phyloP scores from a whole-genome alignment of 106 monocot genomes.

The Apostasia ramifera region DNA sequence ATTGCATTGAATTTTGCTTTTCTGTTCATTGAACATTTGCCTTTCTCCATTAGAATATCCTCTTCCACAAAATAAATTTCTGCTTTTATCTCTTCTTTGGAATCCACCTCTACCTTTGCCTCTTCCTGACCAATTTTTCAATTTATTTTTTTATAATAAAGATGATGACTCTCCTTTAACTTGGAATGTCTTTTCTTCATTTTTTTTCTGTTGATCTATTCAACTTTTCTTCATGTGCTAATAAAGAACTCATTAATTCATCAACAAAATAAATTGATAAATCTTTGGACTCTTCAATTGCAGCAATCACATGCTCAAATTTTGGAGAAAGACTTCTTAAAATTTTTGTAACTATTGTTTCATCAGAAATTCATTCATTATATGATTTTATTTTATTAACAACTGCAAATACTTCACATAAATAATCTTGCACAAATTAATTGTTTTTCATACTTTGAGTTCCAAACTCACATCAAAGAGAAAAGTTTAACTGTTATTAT shows the following conservation, averaged over 20 bases:
- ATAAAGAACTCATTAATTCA: constrained; percentile 1
- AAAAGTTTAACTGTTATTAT: too few species aligned
- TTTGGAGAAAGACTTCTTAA: constrained; percentile 4
- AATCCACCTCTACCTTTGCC: neutral
- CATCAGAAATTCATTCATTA: neutral
- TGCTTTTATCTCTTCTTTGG: neutral
- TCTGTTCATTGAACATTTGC: neutral
- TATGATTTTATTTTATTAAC: constrained; percentile 2
- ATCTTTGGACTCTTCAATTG: neutral
- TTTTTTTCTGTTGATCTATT: neutral
- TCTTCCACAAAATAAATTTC: neutral
- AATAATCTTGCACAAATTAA: neutral
- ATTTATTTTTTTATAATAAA: neutral
- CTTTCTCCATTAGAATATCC: neutral
- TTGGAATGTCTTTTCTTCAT: constrained; percentile 2
- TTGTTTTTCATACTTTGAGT: neutral
- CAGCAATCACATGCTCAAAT: neutral
- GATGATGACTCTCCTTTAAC: neutral
- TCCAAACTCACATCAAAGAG: neutral
- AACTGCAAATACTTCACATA: neutral
- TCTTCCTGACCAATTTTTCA: neutral
- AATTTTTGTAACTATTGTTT: neutral
- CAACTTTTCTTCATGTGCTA: neutral
- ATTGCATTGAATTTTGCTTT: neutral
- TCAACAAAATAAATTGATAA: neutral